phyloP scores from a whole-genome alignment of 78 protist genomes.

The Pelomyxa schiedti region DNA sequence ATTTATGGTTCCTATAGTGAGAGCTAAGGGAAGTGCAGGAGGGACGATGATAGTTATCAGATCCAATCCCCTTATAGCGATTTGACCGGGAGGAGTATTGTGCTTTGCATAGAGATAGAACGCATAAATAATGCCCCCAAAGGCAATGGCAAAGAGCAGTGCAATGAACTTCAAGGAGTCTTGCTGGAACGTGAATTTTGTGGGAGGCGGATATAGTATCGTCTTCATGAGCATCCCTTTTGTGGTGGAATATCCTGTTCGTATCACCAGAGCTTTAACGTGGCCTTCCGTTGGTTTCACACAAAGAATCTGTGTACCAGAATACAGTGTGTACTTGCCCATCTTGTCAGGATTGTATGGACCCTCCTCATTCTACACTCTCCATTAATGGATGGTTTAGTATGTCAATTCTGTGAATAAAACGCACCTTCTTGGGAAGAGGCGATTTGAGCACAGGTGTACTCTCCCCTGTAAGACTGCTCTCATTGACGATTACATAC shows the following conservation, averaged over 20 bases:
- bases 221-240: conserved; percentile 57
- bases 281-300: neutral
- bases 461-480: conserved; percentile 95
- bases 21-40: conserved; percentile 75
- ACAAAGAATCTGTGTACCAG: conserved; percentile 1
- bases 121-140: conserved; percentile 21
- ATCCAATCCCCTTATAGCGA: conserved; percentile 53
- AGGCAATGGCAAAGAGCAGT: conserved; percentile 24
- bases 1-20: conserved; percentile 66
- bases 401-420: neutral
- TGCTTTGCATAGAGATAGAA: conserved; percentile 10
- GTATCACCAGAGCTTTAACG: conserved; percentile 16
- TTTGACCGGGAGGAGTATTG: neutral
- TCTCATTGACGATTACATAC: conserved; percentile 78
- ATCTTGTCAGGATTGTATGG: neutral
- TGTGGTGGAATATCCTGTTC: conserved; percentile 58
- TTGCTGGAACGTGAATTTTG: conserved; percentile 44
- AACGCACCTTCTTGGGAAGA: conserved; percentile 1
- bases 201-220: conserved; percentile 61
- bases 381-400: neutral
- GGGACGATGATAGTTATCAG: conserved; percentile 77
- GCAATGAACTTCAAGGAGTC: conserved; percentile 62
- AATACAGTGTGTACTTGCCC: conserved; percentile 4
- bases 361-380: neutral
- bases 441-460: conserved; percentile 57